phyloP scores from a whole-genome alignment of 257 asterid genomes.

The Solanum tacnaense region DNA sequence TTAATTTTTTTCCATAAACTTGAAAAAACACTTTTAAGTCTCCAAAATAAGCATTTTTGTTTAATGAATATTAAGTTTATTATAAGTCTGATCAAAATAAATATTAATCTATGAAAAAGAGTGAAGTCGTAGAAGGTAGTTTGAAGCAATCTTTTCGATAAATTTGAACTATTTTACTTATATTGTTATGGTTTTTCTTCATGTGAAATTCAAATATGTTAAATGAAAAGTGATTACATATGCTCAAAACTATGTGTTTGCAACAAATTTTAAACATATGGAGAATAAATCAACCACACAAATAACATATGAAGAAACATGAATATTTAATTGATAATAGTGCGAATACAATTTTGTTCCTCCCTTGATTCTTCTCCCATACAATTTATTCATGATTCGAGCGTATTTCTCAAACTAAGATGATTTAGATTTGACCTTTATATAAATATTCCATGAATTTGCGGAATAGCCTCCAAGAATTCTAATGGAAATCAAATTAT shows the following conservation, averaged over 20 bases:
- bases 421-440: background rate
- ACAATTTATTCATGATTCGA: no score
- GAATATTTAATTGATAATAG: background rate
- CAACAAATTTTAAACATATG: no score
- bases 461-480: no score
- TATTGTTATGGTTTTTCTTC: background rate
- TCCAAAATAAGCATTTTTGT: background rate
- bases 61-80: background rate
- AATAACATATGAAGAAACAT: no score
- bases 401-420: no score
- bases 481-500: no score
- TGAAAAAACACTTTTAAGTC: background rate
- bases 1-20: background rate
- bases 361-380: no score
- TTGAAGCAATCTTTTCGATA: background rate
- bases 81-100: background rate
- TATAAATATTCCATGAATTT: no score
- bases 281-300: background rate
- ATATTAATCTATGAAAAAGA: background rate
- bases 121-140: background rate
- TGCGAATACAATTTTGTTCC: background rate
- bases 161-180: background rate
- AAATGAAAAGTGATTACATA: background rate
- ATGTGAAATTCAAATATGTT: background rate
- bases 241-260: background rate